These are phyloP conservation scores for Phyllosticta paracitricarpa DNA, from an alignment of 2,329 filamentous ascomycete species.

Conservation along the genomic window DNA sequence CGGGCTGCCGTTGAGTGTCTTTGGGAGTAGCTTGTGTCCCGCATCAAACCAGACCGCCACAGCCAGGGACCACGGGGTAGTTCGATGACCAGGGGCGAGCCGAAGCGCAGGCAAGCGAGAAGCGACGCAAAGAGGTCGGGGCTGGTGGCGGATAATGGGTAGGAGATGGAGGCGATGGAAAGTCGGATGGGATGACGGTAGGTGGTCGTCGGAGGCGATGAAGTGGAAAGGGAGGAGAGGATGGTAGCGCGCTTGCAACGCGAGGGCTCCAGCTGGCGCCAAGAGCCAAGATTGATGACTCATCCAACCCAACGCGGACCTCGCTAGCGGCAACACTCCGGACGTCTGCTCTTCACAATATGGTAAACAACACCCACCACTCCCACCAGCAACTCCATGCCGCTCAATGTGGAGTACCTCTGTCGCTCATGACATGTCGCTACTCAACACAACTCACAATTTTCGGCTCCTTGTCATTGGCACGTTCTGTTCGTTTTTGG, in stretches of 20 bases:
- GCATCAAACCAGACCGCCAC: conserved; percentile 1
- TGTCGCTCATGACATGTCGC: too few species aligned
- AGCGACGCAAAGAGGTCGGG: not conserved
- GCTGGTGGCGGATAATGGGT: not conserved
- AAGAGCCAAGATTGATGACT: too few species aligned
- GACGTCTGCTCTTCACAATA: too few species aligned
- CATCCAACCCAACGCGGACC: too few species aligned
- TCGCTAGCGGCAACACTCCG: too few species aligned
- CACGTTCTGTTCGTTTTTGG: not conserved
- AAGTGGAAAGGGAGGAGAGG: not conserved
- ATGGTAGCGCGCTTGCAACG: too few species aligned
- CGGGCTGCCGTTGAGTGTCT: not conserved
- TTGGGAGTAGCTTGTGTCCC: not conserved
- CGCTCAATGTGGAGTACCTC: too few species aligned
- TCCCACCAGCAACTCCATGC: too few species aligned
- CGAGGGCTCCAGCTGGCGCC: too few species aligned
- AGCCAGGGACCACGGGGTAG: not conserved
- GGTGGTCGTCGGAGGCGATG: not conserved
- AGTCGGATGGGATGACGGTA: not conserved
- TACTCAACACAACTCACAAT: too few species aligned
- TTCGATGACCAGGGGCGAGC: not conserved
- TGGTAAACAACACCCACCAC: too few species aligned
- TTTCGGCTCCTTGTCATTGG: not conserved
- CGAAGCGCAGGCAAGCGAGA: not conserved
- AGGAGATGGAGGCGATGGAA: not conserved